Evolutionary conservation across 345 rosid species (phyloP).

Genomic region (Pelargonium nanum): DNA sequence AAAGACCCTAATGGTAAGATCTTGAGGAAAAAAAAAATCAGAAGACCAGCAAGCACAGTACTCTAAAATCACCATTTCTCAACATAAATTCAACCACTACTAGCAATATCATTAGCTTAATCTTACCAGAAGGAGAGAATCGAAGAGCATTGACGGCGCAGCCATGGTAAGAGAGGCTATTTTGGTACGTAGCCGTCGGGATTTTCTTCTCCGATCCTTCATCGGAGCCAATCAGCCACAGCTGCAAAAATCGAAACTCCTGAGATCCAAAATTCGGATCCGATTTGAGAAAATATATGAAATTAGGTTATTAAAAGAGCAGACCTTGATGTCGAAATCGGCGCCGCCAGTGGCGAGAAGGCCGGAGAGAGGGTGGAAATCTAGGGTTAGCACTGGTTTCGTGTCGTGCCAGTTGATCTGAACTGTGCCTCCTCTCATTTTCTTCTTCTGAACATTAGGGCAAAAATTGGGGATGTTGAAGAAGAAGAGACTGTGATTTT

Average conservation of each 20-base stretch:
- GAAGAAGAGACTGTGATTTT: neutral
- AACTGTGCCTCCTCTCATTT: conserved; percentile 88
- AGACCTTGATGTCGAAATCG: conserved; percentile 85
- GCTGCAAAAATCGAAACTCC: conserved; percentile 23
- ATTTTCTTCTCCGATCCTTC: conserved; percentile 44
- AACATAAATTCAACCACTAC: neutral
- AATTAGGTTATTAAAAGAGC: neutral
- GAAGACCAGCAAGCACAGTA: neutral
- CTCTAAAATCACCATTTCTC: neutral
- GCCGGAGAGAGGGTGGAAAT: conserved; percentile 70
- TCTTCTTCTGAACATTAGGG: neutral
- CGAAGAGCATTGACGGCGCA: conserved; percentile 72
- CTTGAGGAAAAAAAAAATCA: too few relatives aligned
- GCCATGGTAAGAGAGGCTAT: conserved; percentile 69
- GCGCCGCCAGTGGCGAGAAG: conserved; percentile 97
- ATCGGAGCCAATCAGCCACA: conserved; percentile 56
- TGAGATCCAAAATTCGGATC: neutral
- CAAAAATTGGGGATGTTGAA: neutral
- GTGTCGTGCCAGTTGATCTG: conserved; percentile 93
- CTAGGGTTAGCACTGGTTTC: conserved; percentile 80
- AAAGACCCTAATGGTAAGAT: neutral
- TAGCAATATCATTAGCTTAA: neutral
- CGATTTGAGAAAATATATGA: neutral
- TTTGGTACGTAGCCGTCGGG: conserved; percentile 61
- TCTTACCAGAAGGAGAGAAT: conserved; percentile 72